Evolutionary conservation across 106 monocot species (phyloP).

Genomic region (Allium sativum): DNA sequence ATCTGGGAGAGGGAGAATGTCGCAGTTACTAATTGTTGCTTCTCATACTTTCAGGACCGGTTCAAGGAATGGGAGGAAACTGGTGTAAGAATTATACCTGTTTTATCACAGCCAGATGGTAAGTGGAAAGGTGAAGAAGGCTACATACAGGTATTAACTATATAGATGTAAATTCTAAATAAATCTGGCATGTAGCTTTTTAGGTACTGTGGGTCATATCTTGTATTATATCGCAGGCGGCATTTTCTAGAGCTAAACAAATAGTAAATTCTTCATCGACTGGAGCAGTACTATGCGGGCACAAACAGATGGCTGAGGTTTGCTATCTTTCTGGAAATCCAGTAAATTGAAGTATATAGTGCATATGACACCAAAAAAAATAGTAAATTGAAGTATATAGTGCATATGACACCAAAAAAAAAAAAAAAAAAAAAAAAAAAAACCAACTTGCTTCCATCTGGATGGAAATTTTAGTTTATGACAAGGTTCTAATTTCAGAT

Average conservation of each 20-base stretch:
- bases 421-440: too few relatives aligned
- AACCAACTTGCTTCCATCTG: too few relatives aligned
- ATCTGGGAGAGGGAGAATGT: background rate
- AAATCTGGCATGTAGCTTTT: too few relatives aligned
- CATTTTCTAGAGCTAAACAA: constrained; percentile 40
- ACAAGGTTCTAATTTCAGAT: background rate
- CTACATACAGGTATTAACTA: constrained; percentile 63
- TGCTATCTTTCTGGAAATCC: constrained; percentile 2
- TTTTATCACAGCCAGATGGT: constrained; percentile 77
- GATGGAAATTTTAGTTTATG: background rate
- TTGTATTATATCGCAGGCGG: constrained; percentile 25
- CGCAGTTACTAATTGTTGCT: background rate
- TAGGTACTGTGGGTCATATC: background rate
- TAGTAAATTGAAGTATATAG: too few relatives aligned
- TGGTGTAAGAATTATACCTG: constrained; percentile 74
- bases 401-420: too few relatives aligned
- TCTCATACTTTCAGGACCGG: constrained; percentile 44
- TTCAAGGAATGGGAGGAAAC: constrained; percentile 76
- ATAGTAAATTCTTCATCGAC: constrained; percentile 37
- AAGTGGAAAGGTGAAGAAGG: constrained; percentile 80
- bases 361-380: too few relatives aligned
- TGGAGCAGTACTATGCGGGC: constrained; percentile 63
- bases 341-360: background rate
- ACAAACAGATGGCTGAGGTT: constrained; percentile 61
- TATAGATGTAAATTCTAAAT: too few relatives aligned